Conservation (phyloP, 73 alveolate species). For the Paramecium sonneborni region DNA sequence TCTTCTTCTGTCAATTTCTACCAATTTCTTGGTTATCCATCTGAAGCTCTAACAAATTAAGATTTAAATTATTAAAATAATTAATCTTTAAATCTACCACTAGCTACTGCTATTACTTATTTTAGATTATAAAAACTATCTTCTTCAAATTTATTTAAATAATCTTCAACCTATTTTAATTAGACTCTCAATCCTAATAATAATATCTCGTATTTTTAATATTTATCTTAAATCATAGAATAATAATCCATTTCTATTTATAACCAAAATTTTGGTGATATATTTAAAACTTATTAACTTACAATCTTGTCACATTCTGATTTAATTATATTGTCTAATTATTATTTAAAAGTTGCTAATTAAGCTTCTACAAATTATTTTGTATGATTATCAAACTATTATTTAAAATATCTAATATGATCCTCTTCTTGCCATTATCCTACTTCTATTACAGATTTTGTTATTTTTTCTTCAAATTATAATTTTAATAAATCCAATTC, state of each 20-base stretch:
- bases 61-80: constrained; percentile 7
- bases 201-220: neutral
- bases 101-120: neutral
- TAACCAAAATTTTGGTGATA: neutral
- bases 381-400: neutral
- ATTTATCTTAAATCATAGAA: neutral
- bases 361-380: neutral
- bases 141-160: neutral
- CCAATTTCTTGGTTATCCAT: constrained; percentile 49
- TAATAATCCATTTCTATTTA: neutral
- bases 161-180: neutral
- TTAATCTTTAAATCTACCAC: constrained; percentile 50
- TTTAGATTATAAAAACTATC: neutral
- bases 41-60: neutral
- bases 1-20: constrained; percentile 29
- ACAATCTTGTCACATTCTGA: constrained; percentile 37
- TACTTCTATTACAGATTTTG: neutral
- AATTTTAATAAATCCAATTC: neutral
- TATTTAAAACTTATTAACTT: neutral
- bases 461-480: neutral
- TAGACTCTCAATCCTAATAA: neutral
- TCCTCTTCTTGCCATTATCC: constrained; percentile 15
- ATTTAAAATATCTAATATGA: neutral
- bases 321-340: constrained; percentile 16
- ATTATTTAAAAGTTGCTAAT: constrained; percentile 9